Conservation (phyloP, 305 asterid genomes). For the Fraxinus floribunda region DNA sequence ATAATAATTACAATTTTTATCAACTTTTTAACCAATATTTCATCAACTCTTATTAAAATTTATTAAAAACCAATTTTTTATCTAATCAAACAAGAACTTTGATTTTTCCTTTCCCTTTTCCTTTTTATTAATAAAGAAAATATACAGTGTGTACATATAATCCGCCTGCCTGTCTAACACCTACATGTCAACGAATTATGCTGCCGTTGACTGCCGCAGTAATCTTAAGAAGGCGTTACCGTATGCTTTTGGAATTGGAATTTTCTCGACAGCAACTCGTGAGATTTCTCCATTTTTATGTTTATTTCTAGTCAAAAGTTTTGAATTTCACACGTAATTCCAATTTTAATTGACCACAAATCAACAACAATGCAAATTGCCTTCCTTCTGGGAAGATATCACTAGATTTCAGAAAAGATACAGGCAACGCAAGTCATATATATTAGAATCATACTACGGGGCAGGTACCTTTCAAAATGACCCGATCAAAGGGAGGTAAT, state of each 20-base stretch:
- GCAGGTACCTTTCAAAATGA: too few relatives aligned
- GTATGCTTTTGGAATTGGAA: not conserved
- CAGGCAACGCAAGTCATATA: too few relatives aligned
- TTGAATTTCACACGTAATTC: not conserved
- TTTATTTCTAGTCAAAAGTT: not conserved
- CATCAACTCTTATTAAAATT: not conserved
- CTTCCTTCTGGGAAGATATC: not conserved
- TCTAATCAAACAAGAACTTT: not conserved
- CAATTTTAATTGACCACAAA: not conserved
- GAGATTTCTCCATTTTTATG: not conserved
- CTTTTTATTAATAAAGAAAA: not conserved
- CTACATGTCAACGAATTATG: not conserved
- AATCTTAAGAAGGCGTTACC: too few relatives aligned
- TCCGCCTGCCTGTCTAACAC: not conserved
- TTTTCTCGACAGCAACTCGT: not conserved
- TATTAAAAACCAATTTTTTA: too few relatives aligned
- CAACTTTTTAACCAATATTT: too few relatives aligned
- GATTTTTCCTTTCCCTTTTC: too few relatives aligned
- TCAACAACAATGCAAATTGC: not conserved
- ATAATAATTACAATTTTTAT: too few relatives aligned
- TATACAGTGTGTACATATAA: not conserved
- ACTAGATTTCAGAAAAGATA: too few relatives aligned
- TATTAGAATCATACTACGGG: too few relatives aligned
- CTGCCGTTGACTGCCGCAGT: not conserved
- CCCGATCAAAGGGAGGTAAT: too few relatives aligned